phyloP scores from a whole-genome alignment of 306 rosid species.

The Glycine latifolia region DNA sequence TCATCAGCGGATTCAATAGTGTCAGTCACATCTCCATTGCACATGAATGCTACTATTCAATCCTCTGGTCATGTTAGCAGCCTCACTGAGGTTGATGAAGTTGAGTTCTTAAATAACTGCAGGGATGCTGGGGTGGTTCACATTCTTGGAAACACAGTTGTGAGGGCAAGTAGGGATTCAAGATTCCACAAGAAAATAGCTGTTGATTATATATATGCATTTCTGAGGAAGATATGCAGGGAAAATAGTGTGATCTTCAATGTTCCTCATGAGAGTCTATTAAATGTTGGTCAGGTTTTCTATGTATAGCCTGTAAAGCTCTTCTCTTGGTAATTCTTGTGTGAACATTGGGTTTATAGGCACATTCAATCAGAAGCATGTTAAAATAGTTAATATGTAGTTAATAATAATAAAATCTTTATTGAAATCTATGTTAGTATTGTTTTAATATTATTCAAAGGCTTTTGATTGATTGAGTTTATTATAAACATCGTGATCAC shows the following conservation, averaged over 20 bases:
- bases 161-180: conserved; percentile 78
- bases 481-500: background rate
- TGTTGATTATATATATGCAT: conserved; percentile 83
- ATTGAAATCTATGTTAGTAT: background rate
- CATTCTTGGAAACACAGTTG: conserved; percentile 85
- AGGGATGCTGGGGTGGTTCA: conserved; percentile 95
- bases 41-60: conserved; percentile 44
- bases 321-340: background rate
- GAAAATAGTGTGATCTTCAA: conserved; percentile 93
- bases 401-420: background rate
- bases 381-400: background rate
- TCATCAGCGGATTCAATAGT: conserved; percentile 74
- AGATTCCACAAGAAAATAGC: conserved; percentile 76
- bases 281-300: conserved; percentile 91
- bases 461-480: background rate
- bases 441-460: background rate
- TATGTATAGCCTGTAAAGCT: conserved; percentile 58
- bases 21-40: conserved; percentile 58
- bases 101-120: conserved; percentile 72
- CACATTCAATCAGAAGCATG: background rate
- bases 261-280: conserved; percentile 92
- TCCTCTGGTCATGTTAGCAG: conserved; percentile 57
- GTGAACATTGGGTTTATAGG: background rate
- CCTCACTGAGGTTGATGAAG: conserved; percentile 72
- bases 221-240: conserved; percentile 93